Evolutionary conservation across 2,329 filamentous ascomycete genomes (phyloP).

Genomic region (Scedosporium boydii): DNA sequence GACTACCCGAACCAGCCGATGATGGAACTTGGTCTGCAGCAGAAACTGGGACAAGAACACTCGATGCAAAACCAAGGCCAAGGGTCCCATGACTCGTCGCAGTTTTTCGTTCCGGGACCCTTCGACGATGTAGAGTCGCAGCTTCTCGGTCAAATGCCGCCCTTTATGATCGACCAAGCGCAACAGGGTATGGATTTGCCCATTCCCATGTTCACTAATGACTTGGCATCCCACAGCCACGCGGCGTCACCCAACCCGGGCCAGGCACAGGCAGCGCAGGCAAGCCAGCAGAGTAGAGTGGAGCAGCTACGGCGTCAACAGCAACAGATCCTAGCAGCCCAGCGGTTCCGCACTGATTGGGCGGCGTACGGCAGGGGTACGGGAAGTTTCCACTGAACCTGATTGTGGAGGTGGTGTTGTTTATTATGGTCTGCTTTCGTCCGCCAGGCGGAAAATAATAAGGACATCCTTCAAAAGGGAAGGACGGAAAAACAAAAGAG

Average conservation of each 20-base stretch:
- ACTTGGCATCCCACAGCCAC: neutral
- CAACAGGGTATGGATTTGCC: conserved; percentile 4
- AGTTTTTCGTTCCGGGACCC: conserved; percentile 41
- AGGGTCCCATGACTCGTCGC: conserved; percentile 22
- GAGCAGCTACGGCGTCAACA: conserved; percentile 7
- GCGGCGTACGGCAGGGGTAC: conserved; percentile 35
- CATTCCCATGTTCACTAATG: neutral
- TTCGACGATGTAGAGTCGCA: conserved; percentile 65
- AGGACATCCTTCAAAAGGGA: neutral
- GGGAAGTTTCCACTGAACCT: conserved; percentile 33
- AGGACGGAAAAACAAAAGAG: neutral
- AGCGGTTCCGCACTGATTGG: conserved; percentile 36
- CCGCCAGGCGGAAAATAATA: neutral
- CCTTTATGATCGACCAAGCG: conserved; percentile 47
- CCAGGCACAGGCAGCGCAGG: conserved; percentile 13
- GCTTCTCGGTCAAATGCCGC: conserved; percentile 59
- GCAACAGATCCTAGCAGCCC: conserved; percentile 40
- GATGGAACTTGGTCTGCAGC: conserved; percentile 44
- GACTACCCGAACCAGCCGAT: conserved; percentile 71
- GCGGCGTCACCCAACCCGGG: neutral
- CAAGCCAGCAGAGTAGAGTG: conserved; percentile 23
- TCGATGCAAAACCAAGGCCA: conserved; percentile 15
- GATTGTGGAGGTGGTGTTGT: conserved; percentile 9
- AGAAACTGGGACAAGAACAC: conserved; percentile 20
- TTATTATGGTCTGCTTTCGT: neutral